Percentiles rank a stretch among this genome's conserved stretches.
Conservation (phyloP, 2,329 filamentous ascomycete species). For the Sphaceloma murrayae region DNA sequence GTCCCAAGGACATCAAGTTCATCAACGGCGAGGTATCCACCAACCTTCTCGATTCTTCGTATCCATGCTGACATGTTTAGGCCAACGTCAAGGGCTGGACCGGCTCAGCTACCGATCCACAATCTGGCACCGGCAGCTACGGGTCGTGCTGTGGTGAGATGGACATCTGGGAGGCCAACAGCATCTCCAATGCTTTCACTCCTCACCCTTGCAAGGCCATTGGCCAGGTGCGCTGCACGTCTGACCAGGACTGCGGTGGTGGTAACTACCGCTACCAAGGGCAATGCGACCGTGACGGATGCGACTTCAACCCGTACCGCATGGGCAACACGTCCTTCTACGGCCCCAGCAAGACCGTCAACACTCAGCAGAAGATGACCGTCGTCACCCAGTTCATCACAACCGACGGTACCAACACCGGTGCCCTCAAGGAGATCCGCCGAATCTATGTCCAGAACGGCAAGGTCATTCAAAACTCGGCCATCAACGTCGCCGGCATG, state of each 20-base stretch:
- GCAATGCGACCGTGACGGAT: slow-evolving; percentile 52
- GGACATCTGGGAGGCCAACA: slow-evolving; percentile 64
- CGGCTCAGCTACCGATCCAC: slow-evolving; percentile 21
- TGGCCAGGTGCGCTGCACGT: slow-evolving; percentile 46
- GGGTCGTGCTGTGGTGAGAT: slow-evolving; percentile 60
- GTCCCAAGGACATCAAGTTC: slow-evolving; percentile 31
- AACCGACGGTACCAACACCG: slow-evolving; percentile 39
- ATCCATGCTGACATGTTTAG: slow-evolving; percentile 16
- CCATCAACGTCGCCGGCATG: slow-evolving; percentile 36
- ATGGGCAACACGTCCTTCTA: slow-evolving; percentile 56
- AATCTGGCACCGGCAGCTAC: slow-evolving; percentile 29
- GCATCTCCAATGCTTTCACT: slow-evolving; percentile 53
- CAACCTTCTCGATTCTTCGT: background rate
- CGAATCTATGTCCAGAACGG: slow-evolving; percentile 58
- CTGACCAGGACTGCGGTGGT: slow-evolving; percentile 40
- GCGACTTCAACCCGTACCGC: slow-evolving; percentile 59
- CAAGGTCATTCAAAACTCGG: slow-evolving; percentile 47
- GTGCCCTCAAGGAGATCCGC: slow-evolving; percentile 51
- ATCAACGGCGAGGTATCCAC: slow-evolving; percentile 20
- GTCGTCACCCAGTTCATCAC: slow-evolving; percentile 60
- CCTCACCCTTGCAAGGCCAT: slow-evolving; percentile 52
- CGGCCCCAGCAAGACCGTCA: slow-evolving; percentile 46
- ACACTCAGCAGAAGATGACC: slow-evolving; percentile 52
- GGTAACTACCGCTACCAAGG: slow-evolving; percentile 50
- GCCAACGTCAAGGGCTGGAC: slow-evolving; percentile 22